Evolutionary conservation across 352 stramenopile species (phyloP).

Genomic region (Phytophthora idaei): DNA sequence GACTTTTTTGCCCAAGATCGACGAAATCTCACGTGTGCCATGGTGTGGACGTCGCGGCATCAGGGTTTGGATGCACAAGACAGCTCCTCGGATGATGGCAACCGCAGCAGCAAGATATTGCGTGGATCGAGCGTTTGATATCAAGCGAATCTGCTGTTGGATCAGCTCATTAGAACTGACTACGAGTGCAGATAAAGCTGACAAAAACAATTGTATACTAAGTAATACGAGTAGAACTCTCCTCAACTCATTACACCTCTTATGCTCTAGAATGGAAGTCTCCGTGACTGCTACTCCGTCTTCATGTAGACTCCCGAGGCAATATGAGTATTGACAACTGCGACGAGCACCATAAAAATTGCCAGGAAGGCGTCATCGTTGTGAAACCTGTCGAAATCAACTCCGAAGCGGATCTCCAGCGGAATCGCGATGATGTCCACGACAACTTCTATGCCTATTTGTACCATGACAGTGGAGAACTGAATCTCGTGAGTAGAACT

Average conservation of each 20-base stretch:
- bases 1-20: conserved; percentile 26
- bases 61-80: background rate
- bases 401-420: conserved; percentile 27
- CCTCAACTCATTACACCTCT: no score
- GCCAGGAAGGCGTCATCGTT: conserved; percentile 34
- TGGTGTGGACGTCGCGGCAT: conserved; percentile 20
- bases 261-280: no score
- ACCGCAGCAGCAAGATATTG: conserved; percentile 6
- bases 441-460: conserved; percentile 33
- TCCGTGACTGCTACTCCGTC: background rate
- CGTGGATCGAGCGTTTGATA: conserved; percentile 15
- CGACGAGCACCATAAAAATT: conserved; percentile 35
- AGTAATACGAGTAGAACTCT: no score
- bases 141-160: conserved; percentile 8
- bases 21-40: conserved; percentile 24
- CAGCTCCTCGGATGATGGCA: background rate
- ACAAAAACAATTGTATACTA: no score
- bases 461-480: conserved; percentile 25
- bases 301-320: conserved; percentile 17
- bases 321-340: conserved; percentile 32
- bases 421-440: conserved; percentile 33
- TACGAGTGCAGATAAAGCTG: background rate
- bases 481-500: conserved; percentile 12
- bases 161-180: background rate
- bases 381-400: conserved; percentile 32